Conservation (phyloP, 2,329 filamentous ascomycete genomes). For the Verticillium nonalfalfae region DNA sequence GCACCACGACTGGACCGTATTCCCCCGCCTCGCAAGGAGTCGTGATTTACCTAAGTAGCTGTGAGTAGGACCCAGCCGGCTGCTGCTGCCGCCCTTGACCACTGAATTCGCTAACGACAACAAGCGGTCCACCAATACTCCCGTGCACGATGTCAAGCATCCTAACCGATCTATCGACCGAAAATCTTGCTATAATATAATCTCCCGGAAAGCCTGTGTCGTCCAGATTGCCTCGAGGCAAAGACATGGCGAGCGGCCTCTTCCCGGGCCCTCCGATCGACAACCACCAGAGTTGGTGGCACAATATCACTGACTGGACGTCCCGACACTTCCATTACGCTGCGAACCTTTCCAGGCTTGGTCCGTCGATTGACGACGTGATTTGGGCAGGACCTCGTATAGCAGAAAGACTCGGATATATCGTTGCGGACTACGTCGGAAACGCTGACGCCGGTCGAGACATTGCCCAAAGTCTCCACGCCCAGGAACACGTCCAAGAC, state of each 20-base stretch:
- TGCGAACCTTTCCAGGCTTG: constrained; percentile 51
- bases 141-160: background rate
- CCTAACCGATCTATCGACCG: background rate
- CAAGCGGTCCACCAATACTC: background rate
- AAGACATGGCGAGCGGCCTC: background rate
- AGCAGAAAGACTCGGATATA: constrained; percentile 60
- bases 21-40: too few relatives aligned
- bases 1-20: too few relatives aligned
- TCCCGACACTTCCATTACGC: constrained; percentile 30
- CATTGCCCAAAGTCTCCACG: constrained; percentile 16
- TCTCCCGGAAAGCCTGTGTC: background rate
- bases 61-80: too few relatives aligned
- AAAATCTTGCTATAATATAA: background rate
- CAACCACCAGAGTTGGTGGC: constrained; percentile 39
- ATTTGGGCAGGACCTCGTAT: constrained; percentile 65
- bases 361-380: constrained; percentile 62
- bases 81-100: background rate
- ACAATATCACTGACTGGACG: constrained; percentile 50
- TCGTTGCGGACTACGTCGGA: constrained; percentile 45
- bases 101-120: background rate
- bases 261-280: constrained; percentile 1
- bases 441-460: constrained; percentile 55
- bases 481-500: background rate
- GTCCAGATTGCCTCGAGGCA: background rate
- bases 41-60: too few relatives aligned